These are phyloP conservation scores for Cyclanthera cordifolia DNA, from an alignment of 306 rosid species.

Conservation along the genomic window DNA sequence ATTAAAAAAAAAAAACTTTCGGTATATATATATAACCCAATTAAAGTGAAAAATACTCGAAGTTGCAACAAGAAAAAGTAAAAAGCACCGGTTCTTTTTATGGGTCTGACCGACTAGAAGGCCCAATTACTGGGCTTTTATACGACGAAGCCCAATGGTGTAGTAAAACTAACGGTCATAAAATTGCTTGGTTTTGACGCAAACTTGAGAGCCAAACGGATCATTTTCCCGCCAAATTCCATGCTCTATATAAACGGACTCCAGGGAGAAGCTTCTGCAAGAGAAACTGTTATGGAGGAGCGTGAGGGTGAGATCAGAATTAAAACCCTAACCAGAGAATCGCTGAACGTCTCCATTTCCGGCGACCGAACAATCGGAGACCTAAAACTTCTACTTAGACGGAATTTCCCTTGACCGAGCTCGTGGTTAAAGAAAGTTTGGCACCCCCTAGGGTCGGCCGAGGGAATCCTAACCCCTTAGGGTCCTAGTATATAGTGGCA, in stretches of 20 bases:
- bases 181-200: background rate
- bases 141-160: background rate
- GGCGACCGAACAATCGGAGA: constrained; percentile 28
- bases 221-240: constrained; percentile 11
- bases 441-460: too few species aligned
- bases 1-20: too few species aligned
- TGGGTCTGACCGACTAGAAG: background rate
- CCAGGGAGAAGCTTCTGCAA: background rate
- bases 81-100: too few species aligned
- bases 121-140: background rate
- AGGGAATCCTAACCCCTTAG: too few species aligned
- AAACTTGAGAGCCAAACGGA: background rate
- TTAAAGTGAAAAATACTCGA: too few species aligned
- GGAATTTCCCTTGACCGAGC: constrained; percentile 42
- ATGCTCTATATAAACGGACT: background rate
- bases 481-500: too few species aligned
- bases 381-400: constrained; percentile 59
- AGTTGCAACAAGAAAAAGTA: too few species aligned
- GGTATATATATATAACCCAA: too few species aligned
- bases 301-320: constrained; percentile 31
- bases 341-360: constrained; percentile 34
- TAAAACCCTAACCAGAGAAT: constrained; percentile 55
- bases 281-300: constrained; percentile 23
- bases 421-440: too few species aligned
- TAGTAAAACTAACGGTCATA: background rate